Conservation (phyloP, 805 yeast genomes). For the Saccharomycopsis sp. region DNA sequence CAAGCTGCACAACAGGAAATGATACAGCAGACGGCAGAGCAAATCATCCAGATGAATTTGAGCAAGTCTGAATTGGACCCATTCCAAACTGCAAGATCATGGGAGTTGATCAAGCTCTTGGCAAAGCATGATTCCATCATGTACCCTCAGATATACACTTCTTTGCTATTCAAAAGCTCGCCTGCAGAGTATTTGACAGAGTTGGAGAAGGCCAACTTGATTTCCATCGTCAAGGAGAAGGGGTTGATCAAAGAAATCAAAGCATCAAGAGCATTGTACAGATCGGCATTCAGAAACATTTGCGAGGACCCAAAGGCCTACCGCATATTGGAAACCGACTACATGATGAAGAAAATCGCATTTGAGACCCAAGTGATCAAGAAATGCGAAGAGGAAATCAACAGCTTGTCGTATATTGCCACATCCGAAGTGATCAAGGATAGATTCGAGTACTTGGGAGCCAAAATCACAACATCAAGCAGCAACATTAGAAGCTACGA, state of each 20-base stretch:
- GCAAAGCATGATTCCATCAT: slow-evolving; percentile 39
- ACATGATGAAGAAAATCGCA: slow-evolving; percentile 43
- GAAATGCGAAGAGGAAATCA: slow-evolving; percentile 63
- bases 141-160: slow-evolving; percentile 43
- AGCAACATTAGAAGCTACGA: slow-evolving; percentile 41
- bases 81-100: slow-evolving; percentile 74
- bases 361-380: slow-evolving; percentile 55
- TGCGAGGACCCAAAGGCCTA: slow-evolving; percentile 46
- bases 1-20: slow-evolving; percentile 67
- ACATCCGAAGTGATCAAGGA: slow-evolving; percentile 46
- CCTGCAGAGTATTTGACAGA: slow-evolving; percentile 51
- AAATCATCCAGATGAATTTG: slow-evolving; percentile 71
- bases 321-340: slow-evolving; percentile 55
- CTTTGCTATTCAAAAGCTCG: slow-evolving; percentile 51
- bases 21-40: slow-evolving; percentile 79
- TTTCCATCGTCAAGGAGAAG: slow-evolving; percentile 61
- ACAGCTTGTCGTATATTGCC: slow-evolving; percentile 42
- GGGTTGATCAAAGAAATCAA: slow-evolving; percentile 59
- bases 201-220: slow-evolving; percentile 71
- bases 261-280: slow-evolving; percentile 79
- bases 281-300: slow-evolving; percentile 68
- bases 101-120: slow-evolving; percentile 68
- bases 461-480: slow-evolving; percentile 57
- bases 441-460: slow-evolving; percentile 57
- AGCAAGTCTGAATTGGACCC: slow-evolving; percentile 33